Conservation (phyloP, 768 basidiomycete species). For the Lactarius trivialis region DNA sequence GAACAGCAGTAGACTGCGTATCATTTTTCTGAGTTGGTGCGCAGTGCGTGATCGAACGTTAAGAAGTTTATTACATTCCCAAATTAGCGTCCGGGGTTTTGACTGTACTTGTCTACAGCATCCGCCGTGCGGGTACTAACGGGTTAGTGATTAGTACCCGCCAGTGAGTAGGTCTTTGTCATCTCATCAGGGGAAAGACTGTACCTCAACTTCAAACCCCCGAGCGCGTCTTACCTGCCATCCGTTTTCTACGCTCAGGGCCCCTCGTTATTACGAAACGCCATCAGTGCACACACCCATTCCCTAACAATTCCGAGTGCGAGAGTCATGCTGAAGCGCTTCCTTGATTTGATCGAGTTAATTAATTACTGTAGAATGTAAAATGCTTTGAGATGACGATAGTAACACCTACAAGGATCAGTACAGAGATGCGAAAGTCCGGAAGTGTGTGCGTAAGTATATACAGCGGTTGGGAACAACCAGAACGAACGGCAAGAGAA, state of each 20-base stretch:
- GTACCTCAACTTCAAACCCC: neutral
- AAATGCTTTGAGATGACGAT: slow-evolving; percentile 7
- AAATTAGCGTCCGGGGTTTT: neutral
- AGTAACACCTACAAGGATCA: slow-evolving; percentile 19
- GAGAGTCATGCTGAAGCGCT: neutral
- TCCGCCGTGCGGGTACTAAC: neutral
- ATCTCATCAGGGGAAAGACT: neutral
- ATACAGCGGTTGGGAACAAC: neutral
- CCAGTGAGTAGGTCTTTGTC: neutral
- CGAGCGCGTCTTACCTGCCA: neutral
- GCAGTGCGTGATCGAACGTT: neutral
- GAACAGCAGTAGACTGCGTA: too few species aligned
- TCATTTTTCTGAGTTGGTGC: too few species aligned
- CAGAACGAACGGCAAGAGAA: neutral
- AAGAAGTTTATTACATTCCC: neutral
- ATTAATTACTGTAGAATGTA: neutral
- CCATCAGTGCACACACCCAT: neutral
- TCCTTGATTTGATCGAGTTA: neutral
- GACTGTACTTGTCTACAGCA: neutral
- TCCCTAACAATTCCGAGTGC: neutral
- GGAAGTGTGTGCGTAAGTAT: slow-evolving; percentile 13
- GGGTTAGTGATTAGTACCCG: too few species aligned
- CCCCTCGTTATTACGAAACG: neutral
- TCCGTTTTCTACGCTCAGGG: neutral
- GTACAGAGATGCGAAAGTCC: slow-evolving; percentile 13